Base-by-base conservation (phyloP, 805 yeast genomes). In the Saccharomyces paradoxus region DNA sequence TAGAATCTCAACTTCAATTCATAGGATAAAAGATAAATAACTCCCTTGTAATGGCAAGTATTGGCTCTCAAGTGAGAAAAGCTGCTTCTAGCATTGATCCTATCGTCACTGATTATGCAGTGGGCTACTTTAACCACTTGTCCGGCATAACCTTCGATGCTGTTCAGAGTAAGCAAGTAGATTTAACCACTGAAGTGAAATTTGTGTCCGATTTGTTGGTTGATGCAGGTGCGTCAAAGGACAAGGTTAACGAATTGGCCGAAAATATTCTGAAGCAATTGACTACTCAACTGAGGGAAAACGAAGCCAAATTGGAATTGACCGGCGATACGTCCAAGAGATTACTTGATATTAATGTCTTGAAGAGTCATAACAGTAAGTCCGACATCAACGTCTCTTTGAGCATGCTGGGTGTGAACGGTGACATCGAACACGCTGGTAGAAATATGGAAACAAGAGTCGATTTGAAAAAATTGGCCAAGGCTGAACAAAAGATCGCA, bases 401-500 rank as follows among this genome's bases (percentile, higher is more conserved):
- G 60, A 90, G 89, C 5, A 73, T 88, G 61, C 71, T 89, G 53
- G 89, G 89, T 64, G 89, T 90, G 14, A 79, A 86, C 14, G 81
- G 82, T 57, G 97, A 90, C 66, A 86, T 94, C 60, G 97, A 91
- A 58, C 95, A 91, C 58, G 79, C 96, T 0, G 97, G 96, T 55
- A 81, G 96, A 72, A 83, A 86, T 61, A 86, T 90, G 75, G 98
- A 94, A 71, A 84, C 95, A 48, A 82, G 95, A 66, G 99, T 94
- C 47, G 99, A 94, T 71, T 87, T 87, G 78, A 91, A 90, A 83
- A 94, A 94, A 72, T 82, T 94, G 64, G 97, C 91, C 68, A 94
- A 92, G 72, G 99, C 97, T 55, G 99, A 94, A 76, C 83, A 90
- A 65, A 94, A 94, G 77, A 91, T 94, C 68, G 97, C 97, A 24